A percentile compares a stretch with the other conserved stretches of the same genome.
Evolutionary conservation across 1,284 basidiomycete species (phyloP).

Genomic region (Tremellales sp.): DNA sequence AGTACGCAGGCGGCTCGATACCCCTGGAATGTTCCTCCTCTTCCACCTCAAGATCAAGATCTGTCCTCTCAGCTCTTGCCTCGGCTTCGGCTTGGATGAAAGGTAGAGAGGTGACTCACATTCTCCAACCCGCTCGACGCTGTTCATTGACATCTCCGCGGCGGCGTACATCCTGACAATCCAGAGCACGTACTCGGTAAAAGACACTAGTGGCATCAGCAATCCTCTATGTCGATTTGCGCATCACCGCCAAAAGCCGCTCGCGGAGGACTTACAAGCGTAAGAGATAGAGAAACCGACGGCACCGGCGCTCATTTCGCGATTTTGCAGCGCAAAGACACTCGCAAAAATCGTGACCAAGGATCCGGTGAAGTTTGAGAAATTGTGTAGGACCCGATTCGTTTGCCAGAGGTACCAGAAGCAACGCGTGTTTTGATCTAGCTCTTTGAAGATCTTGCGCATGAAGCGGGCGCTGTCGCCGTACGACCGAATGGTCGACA

Average conservation of each 20-base stretch:
- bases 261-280: conserved; percentile 27
- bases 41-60: conserved; percentile 50
- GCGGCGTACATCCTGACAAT: conserved; percentile 51
- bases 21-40: conserved; percentile 48
- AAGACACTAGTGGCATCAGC: conserved; percentile 38
- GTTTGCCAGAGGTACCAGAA: conserved; percentile 49
- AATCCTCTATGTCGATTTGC: not conserved
- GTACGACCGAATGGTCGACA: conserved; percentile 53
- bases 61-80: conserved; percentile 10
- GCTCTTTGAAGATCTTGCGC: conserved; percentile 45
- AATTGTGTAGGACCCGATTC: conserved; percentile 51
- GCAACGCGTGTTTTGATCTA: conserved; percentile 51
- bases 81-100: not conserved
- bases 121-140: conserved; percentile 53
- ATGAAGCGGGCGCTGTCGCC: conserved; percentile 52
- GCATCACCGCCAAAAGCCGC: not conserved
- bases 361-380: conserved; percentile 50
- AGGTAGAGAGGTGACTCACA: conserved; percentile 31
- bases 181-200: conserved; percentile 52
- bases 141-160: conserved; percentile 49
- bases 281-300: conserved; percentile 43
- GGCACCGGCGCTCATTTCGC: conserved; percentile 44
- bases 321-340: conserved; percentile 47
- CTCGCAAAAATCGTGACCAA: conserved; percentile 51
- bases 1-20: conserved; percentile 51